phyloP scores from a whole-genome alignment of 2,329 filamentous ascomycete species.

The Pseudocercospora pini-densiflorae region DNA sequence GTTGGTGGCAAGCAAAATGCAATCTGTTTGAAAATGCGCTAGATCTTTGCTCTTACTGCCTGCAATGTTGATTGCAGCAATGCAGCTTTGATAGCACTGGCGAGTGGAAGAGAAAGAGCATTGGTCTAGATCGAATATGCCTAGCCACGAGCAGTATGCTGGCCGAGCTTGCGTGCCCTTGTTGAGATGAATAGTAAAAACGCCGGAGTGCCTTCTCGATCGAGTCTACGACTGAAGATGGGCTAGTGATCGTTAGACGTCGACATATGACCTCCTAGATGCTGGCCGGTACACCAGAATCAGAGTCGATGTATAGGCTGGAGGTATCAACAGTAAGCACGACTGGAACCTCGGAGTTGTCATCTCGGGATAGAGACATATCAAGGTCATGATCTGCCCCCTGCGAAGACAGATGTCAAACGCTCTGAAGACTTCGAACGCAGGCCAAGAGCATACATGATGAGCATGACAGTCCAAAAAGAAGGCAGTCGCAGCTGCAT shows the following conservation, averaged over 20 bases:
- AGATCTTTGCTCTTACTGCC: not conserved
- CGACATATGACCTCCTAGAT: not conserved
- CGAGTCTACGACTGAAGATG: not conserved
- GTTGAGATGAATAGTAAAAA: too few species aligned
- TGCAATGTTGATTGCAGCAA: not conserved
- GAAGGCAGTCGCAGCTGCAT: too few species aligned
- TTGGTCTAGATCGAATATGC: not conserved
- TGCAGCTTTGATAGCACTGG: not conserved
- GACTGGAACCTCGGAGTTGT: not conserved
- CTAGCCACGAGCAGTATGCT: not conserved
- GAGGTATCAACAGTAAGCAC: not conserved
- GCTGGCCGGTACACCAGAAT: not conserved
- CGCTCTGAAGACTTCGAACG: too few species aligned
- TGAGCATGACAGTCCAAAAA: too few species aligned
- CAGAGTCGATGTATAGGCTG: not conserved
- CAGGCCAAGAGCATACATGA: too few species aligned
- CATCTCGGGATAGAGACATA: not conserved
- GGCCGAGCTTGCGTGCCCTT: too few species aligned
- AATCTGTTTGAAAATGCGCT: not conserved
- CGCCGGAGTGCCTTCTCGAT: not conserved
- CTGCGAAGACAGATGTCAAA: too few species aligned
- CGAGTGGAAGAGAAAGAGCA: not conserved
- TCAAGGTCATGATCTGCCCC: not conserved
- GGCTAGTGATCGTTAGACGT: not conserved
- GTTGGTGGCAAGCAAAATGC: constrained; percentile 16